phyloP scores from a whole-genome alignment of 78 protist genomes.

The Paratrimastix pyriformis region DNA sequence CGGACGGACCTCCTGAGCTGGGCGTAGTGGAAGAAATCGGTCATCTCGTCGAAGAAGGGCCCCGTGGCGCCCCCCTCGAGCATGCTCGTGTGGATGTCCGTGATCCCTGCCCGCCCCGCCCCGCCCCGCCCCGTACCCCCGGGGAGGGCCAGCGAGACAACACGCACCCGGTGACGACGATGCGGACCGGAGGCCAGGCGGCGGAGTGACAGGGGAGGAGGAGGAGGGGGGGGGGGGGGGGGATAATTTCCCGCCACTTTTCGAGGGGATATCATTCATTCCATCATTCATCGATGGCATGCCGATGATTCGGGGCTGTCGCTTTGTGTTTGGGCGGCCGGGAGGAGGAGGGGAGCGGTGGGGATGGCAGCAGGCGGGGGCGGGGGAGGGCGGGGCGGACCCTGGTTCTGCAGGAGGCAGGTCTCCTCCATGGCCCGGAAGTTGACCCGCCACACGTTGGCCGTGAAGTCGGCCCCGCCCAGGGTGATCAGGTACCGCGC shows the following conservation, averaged over 20 bases:
- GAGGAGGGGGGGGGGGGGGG: constrained; percentile 34
- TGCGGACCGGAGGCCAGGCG: not conserved
- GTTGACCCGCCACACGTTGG: not conserved
- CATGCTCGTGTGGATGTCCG: not conserved
- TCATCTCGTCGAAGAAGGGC: constrained; percentile 7
- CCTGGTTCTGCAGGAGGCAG: constrained; percentile 3
- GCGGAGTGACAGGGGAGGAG: not conserved
- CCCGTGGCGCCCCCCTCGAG: constrained; percentile 26
- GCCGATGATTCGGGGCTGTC: no score
- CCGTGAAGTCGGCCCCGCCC: not conserved
- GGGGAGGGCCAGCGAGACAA: not conserved
- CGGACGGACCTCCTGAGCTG: no score
- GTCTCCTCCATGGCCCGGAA: not conserved
- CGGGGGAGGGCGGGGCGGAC: no score
- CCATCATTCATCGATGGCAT: no score
- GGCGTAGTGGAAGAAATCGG: constrained; percentile 24
- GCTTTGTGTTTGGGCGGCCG: no score
- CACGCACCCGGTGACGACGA: not conserved
- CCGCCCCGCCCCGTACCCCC: no score
- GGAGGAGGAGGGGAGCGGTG: no score
- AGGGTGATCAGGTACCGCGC: not conserved
- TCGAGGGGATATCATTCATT: no score
- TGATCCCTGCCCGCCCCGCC: not conserved
- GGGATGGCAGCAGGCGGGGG: no score
- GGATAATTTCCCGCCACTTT: no score